Evolutionary conservation across 2,329 filamentous ascomycete genomes (phyloP).

Genomic region (Sclerotinia nivalis): DNA sequence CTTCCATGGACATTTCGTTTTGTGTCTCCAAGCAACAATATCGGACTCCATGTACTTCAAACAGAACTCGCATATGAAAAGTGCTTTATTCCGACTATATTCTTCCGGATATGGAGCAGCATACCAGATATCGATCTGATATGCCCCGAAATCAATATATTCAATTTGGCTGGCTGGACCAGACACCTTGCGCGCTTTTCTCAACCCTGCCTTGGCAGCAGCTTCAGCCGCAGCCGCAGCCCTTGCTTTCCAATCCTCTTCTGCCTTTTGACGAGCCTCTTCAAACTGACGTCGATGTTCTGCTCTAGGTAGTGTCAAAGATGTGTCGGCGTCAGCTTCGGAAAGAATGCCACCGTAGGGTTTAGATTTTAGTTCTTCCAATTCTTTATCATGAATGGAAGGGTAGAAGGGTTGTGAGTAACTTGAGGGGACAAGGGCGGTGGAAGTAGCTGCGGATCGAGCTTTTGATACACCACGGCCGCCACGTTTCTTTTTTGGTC

Average conservation of each 20-base stretch:
- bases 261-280: constrained; percentile 83
- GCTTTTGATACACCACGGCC: constrained; percentile 46
- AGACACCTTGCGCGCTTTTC: constrained; percentile 72
- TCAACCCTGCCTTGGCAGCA: constrained; percentile 61
- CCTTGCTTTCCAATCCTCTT: constrained; percentile 84
- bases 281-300: constrained; percentile 86
- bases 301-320: constrained; percentile 77
- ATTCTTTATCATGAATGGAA: constrained; percentile 84
- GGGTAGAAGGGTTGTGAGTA: constrained; percentile 39
- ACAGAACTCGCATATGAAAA: constrained; percentile 99
- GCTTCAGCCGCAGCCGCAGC: constrained; percentile 65
- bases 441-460: constrained; percentile 42
- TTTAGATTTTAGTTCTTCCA: constrained; percentile 85
- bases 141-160: constrained; percentile 96
- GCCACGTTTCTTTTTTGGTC: constrained; percentile 55
- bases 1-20: constrained; percentile 93
- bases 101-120: constrained; percentile 97
- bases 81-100: constrained; percentile 90
- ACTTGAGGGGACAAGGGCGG: constrained; percentile 30
- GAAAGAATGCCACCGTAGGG: constrained; percentile 93
- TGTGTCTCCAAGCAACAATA: constrained; percentile 96
- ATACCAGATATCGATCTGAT: constrained; percentile 99
- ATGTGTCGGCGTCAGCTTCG: constrained; percentile 87
- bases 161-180: constrained; percentile 95
- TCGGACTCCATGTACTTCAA: constrained; percentile 99